Conservation (phyloP, 306 rosid species). For the Purshia tridentata region DNA sequence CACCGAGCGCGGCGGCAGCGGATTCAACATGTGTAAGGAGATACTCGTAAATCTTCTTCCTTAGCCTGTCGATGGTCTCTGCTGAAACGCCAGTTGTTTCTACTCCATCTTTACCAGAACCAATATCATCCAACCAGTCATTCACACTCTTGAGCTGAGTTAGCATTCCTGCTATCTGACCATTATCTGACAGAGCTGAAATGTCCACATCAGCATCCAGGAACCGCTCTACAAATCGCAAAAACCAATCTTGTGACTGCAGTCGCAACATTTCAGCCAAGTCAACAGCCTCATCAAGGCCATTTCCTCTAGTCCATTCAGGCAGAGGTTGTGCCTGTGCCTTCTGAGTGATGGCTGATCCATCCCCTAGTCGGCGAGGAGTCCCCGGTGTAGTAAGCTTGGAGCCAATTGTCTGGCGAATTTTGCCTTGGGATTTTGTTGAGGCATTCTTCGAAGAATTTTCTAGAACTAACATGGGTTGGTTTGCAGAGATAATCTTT, state of each 20-base stretch:
- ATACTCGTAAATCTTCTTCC: constrained; percentile 89
- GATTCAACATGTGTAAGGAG: constrained; percentile 94
- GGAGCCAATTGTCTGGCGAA: constrained; percentile 40
- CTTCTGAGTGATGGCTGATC: constrained; percentile 47
- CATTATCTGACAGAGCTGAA: constrained; percentile 69
- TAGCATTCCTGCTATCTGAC: constrained; percentile 87
- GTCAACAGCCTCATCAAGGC: constrained; percentile 65
- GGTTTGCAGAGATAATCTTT: constrained; percentile 49
- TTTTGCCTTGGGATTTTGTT: constrained; percentile 52
- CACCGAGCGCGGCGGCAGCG: constrained; percentile 90
- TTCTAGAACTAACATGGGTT: constrained; percentile 62
- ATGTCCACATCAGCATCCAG: constrained; percentile 71
- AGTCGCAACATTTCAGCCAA: constrained; percentile 59
- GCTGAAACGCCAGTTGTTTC: constrained; percentile 48
- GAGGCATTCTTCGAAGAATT: constrained; percentile 54
- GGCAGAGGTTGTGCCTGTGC: constrained; percentile 50
- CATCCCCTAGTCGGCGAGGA: constrained; percentile 53
- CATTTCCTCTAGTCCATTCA: constrained; percentile 74
- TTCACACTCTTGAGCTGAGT: constrained; percentile 91
- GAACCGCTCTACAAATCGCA: constrained; percentile 81
- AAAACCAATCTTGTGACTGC: constrained; percentile 80
- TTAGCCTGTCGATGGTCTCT: constrained; percentile 64
- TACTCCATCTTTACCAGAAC: constrained; percentile 44
- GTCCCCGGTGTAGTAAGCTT: constrained; percentile 49
- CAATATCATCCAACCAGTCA: constrained; percentile 82